Evolutionary conservation across 108 stramenopile genomes (phyloP).

Genomic region (Cyclostephanos invisitatus): DNA sequence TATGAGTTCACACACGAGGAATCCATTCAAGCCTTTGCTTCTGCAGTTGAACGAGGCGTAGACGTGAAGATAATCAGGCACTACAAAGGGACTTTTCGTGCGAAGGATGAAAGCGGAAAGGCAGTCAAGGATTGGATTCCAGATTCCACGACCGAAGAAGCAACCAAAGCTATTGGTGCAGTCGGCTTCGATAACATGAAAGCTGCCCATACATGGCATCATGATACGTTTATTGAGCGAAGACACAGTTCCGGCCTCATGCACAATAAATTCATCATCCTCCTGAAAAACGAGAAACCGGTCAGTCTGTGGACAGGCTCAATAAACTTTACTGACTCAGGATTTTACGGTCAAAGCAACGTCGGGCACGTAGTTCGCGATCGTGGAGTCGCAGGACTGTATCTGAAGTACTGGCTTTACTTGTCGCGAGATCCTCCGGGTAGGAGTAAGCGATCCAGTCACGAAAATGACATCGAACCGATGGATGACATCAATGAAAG

Average conservation of each 20-base stretch:
- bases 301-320: conserved; percentile 37
- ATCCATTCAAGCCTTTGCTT: conserved; percentile 35
- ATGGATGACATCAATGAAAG: conserved; percentile 37
- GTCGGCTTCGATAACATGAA: conserved; percentile 34
- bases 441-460: conserved; percentile 13
- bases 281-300: conserved; percentile 19
- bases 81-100: conserved; percentile 28
- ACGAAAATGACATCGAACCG: conserved; percentile 18
- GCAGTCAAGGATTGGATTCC: conserved; percentile 43
- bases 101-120: conserved; percentile 34
- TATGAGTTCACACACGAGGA: conserved; percentile 49
- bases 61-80: conserved; percentile 49
- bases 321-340: conserved; percentile 38
- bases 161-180: conserved; percentile 25
- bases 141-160: conserved; percentile 26
- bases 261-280: conserved; percentile 52
- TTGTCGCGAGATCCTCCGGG: conserved; percentile 35
- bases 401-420: conserved; percentile 34
- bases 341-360: conserved; percentile 25
- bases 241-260: conserved; percentile 40
- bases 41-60: conserved; percentile 40
- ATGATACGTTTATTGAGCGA: conserved; percentile 45
- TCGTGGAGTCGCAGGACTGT: conserved; percentile 21
- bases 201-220: conserved; percentile 35
- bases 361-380: conserved; percentile 45